phyloP scores from a whole-genome alignment of 257 asterid species.

The Solanum okadae region DNA sequence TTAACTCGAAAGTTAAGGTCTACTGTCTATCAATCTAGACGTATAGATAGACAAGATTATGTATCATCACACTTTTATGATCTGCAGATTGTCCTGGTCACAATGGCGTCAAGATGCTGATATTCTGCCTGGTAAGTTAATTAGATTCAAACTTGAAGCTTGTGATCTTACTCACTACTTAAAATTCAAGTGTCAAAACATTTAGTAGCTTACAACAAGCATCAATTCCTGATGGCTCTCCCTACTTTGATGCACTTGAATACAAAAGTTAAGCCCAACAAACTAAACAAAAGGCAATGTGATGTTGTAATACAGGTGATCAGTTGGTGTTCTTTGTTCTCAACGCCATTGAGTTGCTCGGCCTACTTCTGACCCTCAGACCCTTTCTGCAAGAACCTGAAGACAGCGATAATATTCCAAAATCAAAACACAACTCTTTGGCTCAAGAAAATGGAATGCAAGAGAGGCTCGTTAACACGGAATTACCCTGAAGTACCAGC shows the following conservation, averaged over 20 bases:
- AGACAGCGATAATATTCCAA: not conserved
- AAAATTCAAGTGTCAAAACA: not conserved
- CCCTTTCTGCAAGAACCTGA: constrained; percentile 32
- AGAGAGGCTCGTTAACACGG: not conserved
- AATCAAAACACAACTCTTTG: not conserved
- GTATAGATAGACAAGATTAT: not conserved
- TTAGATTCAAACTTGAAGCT: not conserved
- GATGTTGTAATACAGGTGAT: constrained; percentile 42
- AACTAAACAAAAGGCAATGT: not conserved
- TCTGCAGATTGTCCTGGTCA: constrained; percentile 69
- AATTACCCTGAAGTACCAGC: not conserved
- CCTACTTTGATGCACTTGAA: not conserved
- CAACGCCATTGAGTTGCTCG: constrained; percentile 44
- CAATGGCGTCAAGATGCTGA: constrained; percentile 45
- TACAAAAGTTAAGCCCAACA: not conserved
- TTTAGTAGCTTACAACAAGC: not conserved
- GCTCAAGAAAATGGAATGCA: not conserved
- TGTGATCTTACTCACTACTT: not conserved
- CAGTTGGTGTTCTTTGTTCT: constrained; percentile 58
- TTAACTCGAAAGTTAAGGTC: not conserved
- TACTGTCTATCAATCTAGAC: not conserved
- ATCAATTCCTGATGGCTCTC: not conserved
- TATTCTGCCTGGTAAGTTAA: constrained; percentile 51
- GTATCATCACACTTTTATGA: too few relatives aligned
- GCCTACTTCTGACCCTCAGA: constrained; percentile 43